Percentiles rank a stretch among this genome's conserved stretches.
phyloP scores from a whole-genome alignment of 2,329 filamentous ascomycete species.

The Alternaria arbusti region DNA sequence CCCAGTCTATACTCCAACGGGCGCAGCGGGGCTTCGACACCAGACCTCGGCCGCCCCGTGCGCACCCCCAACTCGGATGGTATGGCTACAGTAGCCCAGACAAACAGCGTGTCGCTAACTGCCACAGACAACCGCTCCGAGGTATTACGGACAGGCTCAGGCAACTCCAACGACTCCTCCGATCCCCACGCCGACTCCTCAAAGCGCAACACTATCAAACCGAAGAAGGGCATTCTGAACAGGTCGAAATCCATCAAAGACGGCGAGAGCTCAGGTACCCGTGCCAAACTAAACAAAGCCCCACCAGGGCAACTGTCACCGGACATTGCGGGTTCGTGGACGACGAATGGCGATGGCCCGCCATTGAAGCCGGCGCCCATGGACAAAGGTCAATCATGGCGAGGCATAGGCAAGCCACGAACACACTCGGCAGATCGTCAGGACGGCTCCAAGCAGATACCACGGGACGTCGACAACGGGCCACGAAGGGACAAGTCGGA shows the following conservation, averaged over 20 bases:
- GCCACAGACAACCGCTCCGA: conserved; percentile 42
- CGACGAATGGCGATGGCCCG: conserved; percentile 47
- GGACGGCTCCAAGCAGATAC: conserved; percentile 38
- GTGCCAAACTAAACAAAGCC: conserved; percentile 43
- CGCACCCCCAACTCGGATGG: conserved; percentile 47
- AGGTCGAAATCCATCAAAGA: conserved; percentile 55
- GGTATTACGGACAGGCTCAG: conserved; percentile 35
- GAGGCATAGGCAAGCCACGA: conserved; percentile 62
- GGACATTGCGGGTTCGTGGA: conserved; percentile 37
- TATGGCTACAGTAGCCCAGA: conserved; percentile 15
- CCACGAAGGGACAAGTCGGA: conserved; percentile 39
- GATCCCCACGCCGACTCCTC: conserved; percentile 28
- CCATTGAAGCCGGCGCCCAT: conserved; percentile 69
- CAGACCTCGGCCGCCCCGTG: conserved; percentile 52
- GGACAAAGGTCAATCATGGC: conserved; percentile 70
- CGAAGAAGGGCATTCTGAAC: conserved; percentile 48
- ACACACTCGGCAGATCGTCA: conserved; percentile 77
- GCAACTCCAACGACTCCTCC: conserved; percentile 34
- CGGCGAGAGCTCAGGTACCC: conserved; percentile 43
- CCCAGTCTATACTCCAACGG: conserved; percentile 49
- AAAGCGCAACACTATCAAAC: conserved; percentile 33
- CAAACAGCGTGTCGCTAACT: conserved; percentile 5
- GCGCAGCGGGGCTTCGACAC: conserved; percentile 55
- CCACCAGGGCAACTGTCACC: conserved; percentile 39
- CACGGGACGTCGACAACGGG: conserved; percentile 38